Percentiles rank a stretch among this genome's conserved stretches.
Conservation (phyloP, 768 basidiomycete genomes). For the Phlebiopsis gigantea region DNA sequence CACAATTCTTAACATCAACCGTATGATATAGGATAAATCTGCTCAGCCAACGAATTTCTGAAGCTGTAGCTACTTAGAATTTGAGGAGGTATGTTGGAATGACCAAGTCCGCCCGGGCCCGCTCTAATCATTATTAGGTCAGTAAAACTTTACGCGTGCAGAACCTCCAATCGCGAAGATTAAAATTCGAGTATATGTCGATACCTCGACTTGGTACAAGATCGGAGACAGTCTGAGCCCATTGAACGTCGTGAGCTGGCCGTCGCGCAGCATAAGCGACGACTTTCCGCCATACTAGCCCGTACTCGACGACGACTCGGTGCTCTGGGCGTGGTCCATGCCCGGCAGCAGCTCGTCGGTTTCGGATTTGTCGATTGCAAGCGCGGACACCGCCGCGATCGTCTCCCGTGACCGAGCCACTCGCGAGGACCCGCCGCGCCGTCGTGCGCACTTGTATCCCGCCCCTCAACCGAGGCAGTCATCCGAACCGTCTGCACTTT, state of each 20-base stretch:
- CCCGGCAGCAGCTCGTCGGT: constrained; percentile 15
- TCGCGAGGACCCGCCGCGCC: neutral
- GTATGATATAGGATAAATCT: too few species aligned
- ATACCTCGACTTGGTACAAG: too few species aligned
- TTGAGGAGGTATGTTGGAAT: too few species aligned
- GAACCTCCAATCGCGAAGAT: too few species aligned
- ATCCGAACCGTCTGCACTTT: too few species aligned
- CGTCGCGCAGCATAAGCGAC: constrained; percentile 15
- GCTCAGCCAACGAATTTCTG: too few species aligned
- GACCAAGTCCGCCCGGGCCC: too few species aligned
- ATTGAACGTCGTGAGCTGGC: constrained; percentile 27
- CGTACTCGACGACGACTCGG: constrained; percentile 7
- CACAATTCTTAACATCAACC: too few species aligned
- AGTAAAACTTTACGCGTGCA: too few species aligned
- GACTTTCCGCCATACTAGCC: constrained; percentile 13
- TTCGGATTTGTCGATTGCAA: constrained; percentile 24
- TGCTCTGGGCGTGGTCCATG: constrained; percentile 15
- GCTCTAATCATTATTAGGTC: too few species aligned
- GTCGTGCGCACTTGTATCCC: constrained; percentile 4
- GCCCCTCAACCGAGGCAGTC: neutral
- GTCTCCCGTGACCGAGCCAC: neutral
- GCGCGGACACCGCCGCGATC: constrained; percentile 18
- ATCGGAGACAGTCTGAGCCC: constrained; percentile 35
- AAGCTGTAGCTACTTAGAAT: too few species aligned
- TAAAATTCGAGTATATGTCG: too few species aligned